Evolutionary conservation across 1,284 basidiomycete genomes (phyloP), one percentile per base, ranked within the genome.

Genomic region (Coniferiporia sulphurascens): DNA sequence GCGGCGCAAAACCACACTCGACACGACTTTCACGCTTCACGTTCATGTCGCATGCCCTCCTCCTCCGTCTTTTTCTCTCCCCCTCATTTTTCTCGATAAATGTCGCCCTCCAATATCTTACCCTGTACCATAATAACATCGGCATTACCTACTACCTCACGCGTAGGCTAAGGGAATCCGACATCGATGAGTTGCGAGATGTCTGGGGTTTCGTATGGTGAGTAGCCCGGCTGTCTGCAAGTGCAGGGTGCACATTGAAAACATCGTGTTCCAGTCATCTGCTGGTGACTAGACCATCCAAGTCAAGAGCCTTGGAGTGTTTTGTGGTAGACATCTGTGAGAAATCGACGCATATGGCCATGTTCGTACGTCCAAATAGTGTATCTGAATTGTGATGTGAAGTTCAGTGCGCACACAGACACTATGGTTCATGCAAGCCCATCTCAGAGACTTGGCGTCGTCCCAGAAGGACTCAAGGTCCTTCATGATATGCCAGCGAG

Each of bases 171-270:
- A 80, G 82, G 63, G 82, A 86, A 59, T 83, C 95, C 69, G 85
- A 89, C 63, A 83, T 84, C 17, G 79, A 86, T 58, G 93, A 98
- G 65, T 79, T 98, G 59, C 86, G 89, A 68, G 95, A 96, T 73
- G 93, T 96, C 66, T 98, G 95, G 95, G 93, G 94, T 19, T 95
- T 97, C 72, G 84, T 98, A 72, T 97, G 93, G 94, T 95, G 68
- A 72, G 71, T 69, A 15, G 52, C 48, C 61, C 59, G 62, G 58
- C 48, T 58, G 61, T 51, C 55, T 52, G 56, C 49, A 46, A 35
- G 38, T 12, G 38, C 9, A 50, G 45, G 36, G 38, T 12, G 38
- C 9, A 15, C 12, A 41, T 3, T 41, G 15, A 41, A 10, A 2
- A 8, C 15, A 8, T 41, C 38, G 15, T 41, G 15, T 8, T 15